Conservation (phyloP, 2,329 filamentous ascomycete genomes). For the Penicillium griseofulvum region DNA sequence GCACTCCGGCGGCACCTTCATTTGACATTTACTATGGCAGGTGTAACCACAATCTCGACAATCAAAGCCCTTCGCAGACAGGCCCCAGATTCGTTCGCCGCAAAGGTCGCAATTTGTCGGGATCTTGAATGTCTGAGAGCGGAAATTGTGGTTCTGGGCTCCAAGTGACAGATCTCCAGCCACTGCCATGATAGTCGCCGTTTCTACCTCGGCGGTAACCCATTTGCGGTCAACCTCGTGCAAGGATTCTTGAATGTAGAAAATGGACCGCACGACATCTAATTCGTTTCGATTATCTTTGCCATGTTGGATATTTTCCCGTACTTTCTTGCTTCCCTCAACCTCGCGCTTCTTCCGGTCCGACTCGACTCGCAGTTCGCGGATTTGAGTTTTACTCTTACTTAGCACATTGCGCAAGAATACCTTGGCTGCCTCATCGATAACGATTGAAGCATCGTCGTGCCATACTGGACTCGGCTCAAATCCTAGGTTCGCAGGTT, state of each 20-base stretch:
- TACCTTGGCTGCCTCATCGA: slow-evolving; percentile 81
- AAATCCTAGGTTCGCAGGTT: slow-evolving; percentile 80
- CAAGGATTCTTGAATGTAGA: slow-evolving; percentile 77
- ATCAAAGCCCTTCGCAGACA: slow-evolving; percentile 94
- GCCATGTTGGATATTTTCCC: slow-evolving; percentile 75
- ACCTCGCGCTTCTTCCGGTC: slow-evolving; percentile 86
- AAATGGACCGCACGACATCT: slow-evolving; percentile 76
- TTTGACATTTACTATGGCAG: slow-evolving; percentile 97
- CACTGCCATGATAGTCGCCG: slow-evolving; percentile 82
- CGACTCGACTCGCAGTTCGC: slow-evolving; percentile 75
- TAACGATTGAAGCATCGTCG: slow-evolving; percentile 82
- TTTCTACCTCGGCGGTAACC: slow-evolving; percentile 87
- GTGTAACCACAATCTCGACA: slow-evolving; percentile 97
- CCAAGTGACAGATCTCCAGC: slow-evolving; percentile 92
- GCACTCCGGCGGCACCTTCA: slow-evolving; percentile 96
- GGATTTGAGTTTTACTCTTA: slow-evolving; percentile 83
- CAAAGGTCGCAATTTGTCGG: slow-evolving; percentile 98
- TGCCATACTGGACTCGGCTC: slow-evolving; percentile 97
- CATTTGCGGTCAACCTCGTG: slow-evolving; percentile 81
- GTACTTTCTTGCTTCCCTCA: slow-evolving; percentile 69
- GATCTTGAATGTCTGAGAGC: slow-evolving; percentile 98
- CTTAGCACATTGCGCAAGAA: slow-evolving; percentile 88
- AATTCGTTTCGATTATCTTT: slow-evolving; percentile 88
- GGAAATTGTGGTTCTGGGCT: slow-evolving; percentile 95
- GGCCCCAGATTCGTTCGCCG: slow-evolving; percentile 92